Evolutionary conservation across 2,329 filamentous ascomycete species (phyloP), one percentile per base, ranked within the genome.

Genomic region (Colletotrichum sp.): DNA sequence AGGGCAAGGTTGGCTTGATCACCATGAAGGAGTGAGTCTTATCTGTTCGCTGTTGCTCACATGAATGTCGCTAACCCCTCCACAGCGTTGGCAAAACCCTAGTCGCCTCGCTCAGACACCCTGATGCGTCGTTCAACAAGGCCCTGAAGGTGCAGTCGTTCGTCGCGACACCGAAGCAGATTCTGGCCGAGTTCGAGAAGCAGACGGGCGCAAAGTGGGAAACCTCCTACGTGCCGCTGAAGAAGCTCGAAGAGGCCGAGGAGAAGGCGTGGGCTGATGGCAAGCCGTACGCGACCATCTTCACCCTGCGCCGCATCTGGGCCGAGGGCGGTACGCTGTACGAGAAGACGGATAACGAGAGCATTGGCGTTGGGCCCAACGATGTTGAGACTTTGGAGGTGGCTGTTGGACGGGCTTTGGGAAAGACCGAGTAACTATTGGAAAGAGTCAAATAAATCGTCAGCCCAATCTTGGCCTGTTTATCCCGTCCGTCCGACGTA

Each of bases 101-200:
- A 2, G 90, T 92, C 2, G 91, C 91, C 0, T 89, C 92, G 1
- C 86, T 95, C 16, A 87, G 86, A 18, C 89, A 92, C 74, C 90
- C 91, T 4, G 83, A 88, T 12, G 86, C 83, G 8, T 87, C 90
- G 1, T 86, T 86, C 39, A 90, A 90, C 77, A 88, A 89, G 69
- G 89, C 90, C 0, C 83, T 95, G 39, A 93, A 91, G 74, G 92
- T 95, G 3, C 93, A 95, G 80, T 95, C 93, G 0, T 95, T 95
- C 78, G 92, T 93, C 0, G 88, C 90, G 3, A 94, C 91, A 0
- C 90, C 92, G 0, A 87, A 90, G 10, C 84, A 91, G 30, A 92
- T 95, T 25, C 81, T 94, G 25, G 87, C 87, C n/a, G 93, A 94
- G 80, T 94, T 93, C 10, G 91, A 94, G 84, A 90, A 87, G 78